Base-by-base conservation (phyloP, 2,329 filamentous ascomycete species). In the Chaetomiaceae sp. region DNA sequence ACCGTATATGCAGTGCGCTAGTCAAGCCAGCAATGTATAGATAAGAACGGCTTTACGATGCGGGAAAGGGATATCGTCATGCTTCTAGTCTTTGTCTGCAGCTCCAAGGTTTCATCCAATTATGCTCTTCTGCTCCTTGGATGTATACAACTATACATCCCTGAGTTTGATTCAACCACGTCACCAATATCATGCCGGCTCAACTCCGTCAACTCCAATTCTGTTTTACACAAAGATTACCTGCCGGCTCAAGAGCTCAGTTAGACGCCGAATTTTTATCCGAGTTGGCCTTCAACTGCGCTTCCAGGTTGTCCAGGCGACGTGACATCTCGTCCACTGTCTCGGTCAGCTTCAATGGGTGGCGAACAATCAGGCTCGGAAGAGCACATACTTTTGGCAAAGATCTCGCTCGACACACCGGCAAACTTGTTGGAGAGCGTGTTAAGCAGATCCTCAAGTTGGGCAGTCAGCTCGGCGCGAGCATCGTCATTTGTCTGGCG, bases 321-420 rank as follows among this genome's bases (percentile, higher is more conserved):
- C 86, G 79, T 13, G 89, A 87, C 90, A 96, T 96, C 58, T 96
- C 90, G 66, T 96, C 91, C 87, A 96, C 90, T 96, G 56, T 23
- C 13, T 10, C 6, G 32, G 45, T 58, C 21, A 58, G 48, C 38
- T 36, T 43, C n/a, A n/a, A n/a, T 5, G 7, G 2, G 9, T 16
- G 16, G n/a, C 13, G 23, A 2, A 14, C 5, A 5, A 16, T 14
- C n/a, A 1, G 30, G 4, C 6, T 4, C 3, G 11, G 1, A 21
- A 30, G n/a, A 25, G 20, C n/a, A 9, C 5, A 18, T 42, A 95
- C 90, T 89, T 73, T 95, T 96, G 33, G 86, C 81, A 63, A 95
- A 89, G 54, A 96, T 86, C 71, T 96, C 91, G 55, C 83, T 86
- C 8, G 89, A 95, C 5, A 96, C 84, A 11, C 81, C 82, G 18